A percentile compares a stretch with the other conserved stretches of the same genome.
Conservation (phyloP, 1,284 basidiomycete species). For the Tausonia pullulans region DNA sequence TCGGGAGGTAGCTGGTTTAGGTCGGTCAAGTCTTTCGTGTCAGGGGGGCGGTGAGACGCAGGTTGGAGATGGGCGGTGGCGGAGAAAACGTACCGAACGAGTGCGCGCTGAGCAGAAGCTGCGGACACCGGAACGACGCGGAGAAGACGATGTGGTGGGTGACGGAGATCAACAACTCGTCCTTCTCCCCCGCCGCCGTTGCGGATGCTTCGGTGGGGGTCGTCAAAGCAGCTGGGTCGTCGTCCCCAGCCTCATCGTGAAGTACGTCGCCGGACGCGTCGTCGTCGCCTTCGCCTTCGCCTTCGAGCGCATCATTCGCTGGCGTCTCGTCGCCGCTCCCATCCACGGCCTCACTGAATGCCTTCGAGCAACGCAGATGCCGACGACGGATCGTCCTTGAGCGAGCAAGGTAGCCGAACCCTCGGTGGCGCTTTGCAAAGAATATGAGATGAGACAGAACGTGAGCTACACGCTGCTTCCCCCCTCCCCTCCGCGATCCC, state of each 20-base stretch:
- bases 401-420: too few relatives aligned
- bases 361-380: too few relatives aligned
- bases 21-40: neutral
- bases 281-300: neutral
- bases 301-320: too few relatives aligned
- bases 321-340: too few relatives aligned
- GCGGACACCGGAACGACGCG: constrained; percentile 2
- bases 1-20: neutral
- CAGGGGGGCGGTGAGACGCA: neutral
- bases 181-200: neutral
- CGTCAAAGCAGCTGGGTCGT: constrained; percentile 1
- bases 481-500: too few relatives aligned
- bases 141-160: constrained; percentile 13
- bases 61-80: neutral
- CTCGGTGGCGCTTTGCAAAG: too few relatives aligned
- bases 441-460: too few relatives aligned
- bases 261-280: neutral
- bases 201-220: neutral
- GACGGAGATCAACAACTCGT: neutral
- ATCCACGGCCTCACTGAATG: too few relatives aligned
- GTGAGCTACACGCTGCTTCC: too few relatives aligned
- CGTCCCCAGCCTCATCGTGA: neutral
- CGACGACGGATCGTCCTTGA: too few relatives aligned
- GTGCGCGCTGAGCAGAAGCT: constrained; percentile 7
- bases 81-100: neutral